phyloP scores from a whole-genome alignment of 345 rosid genomes.

The Hypericum perforatum region DNA sequence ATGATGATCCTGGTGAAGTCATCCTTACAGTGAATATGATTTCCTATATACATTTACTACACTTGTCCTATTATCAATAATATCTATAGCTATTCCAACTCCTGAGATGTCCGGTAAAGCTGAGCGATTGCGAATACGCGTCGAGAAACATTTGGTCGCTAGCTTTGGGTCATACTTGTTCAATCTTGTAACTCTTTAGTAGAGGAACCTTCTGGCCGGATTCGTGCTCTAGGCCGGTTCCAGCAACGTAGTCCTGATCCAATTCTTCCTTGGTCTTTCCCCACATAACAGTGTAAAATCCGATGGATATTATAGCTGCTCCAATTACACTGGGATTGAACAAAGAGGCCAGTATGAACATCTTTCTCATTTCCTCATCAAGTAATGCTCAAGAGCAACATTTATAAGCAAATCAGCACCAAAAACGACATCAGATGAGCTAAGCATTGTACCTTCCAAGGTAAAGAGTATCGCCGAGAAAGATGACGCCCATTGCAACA shows the following conservation, averaged over 20 bases:
- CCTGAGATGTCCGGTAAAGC: too few species aligned
- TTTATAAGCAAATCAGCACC: too few species aligned
- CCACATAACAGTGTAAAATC: slow-evolving; percentile 88
- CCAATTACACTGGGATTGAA: slow-evolving; percentile 46
- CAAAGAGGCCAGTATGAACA: not conserved
- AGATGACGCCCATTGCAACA: slow-evolving; percentile 49
- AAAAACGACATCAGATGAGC: not conserved
- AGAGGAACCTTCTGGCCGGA: slow-evolving; percentile 42
- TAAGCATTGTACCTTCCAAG: slow-evolving; percentile 45
- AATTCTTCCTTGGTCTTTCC: slow-evolving; percentile 67
- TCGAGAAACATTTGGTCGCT: too few species aligned
- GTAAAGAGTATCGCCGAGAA: slow-evolving; percentile 63
- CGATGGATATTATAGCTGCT: slow-evolving; percentile 56
- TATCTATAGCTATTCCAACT: too few species aligned
- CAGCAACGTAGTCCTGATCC: slow-evolving; percentile 28
- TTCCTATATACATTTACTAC: too few species aligned
- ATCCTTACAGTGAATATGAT: too few species aligned
- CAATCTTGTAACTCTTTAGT: slow-evolving; percentile 41
- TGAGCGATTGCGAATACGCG: too few species aligned
- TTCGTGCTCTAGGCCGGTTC: slow-evolving; percentile 11
- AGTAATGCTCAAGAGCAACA: too few species aligned
- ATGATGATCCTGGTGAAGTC: too few species aligned
- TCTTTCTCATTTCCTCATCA: not conserved
- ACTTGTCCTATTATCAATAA: too few species aligned
- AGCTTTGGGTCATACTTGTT: slow-evolving; percentile 18